Conservation (phyloP, 2,329 filamentous ascomycete species). For the Calonectria multiphialidica region DNA sequence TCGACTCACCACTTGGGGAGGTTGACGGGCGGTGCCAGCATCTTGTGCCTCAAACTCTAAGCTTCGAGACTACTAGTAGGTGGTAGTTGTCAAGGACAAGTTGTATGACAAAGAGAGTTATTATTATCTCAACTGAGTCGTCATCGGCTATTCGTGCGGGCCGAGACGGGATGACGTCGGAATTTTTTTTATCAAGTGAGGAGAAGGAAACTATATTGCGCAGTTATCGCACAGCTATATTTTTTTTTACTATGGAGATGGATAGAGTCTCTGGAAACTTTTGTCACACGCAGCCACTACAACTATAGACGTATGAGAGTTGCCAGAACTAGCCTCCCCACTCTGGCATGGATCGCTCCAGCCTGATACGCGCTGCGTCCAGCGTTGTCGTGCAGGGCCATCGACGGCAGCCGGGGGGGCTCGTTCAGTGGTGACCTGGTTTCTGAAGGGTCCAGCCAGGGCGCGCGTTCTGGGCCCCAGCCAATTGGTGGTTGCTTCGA, state of each 20-base stretch:
- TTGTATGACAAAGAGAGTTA: neutral
- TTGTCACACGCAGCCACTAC: neutral
- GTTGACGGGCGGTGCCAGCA: constrained; percentile 66
- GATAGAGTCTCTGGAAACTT: constrained; percentile 4
- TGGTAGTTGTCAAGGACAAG: neutral
- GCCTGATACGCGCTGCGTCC: neutral
- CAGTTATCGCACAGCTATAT: neutral
- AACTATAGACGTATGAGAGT: constrained; percentile 8
- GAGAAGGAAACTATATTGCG: constrained; percentile 14
- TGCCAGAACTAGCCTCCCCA: neutral
- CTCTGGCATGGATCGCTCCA: neutral
- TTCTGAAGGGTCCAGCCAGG: neutral
- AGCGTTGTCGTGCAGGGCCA: neutral
- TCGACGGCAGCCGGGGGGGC: neutral
- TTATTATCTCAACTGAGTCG: neutral
- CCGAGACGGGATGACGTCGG: constrained; percentile 13
- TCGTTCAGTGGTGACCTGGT: neutral
- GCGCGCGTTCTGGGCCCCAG: neutral
- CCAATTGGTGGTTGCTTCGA: neutral
- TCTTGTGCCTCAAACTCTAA: constrained; percentile 37
- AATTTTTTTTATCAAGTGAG: constrained; percentile 12
- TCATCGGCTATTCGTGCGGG: neutral
- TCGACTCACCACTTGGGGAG: constrained; percentile 68
- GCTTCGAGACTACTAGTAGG: neutral
- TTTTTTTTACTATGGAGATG: constrained; percentile 16